Evolutionary conservation across 106 monocot genomes (phyloP).

Genomic region (Apostasia shenzhenica): DNA sequence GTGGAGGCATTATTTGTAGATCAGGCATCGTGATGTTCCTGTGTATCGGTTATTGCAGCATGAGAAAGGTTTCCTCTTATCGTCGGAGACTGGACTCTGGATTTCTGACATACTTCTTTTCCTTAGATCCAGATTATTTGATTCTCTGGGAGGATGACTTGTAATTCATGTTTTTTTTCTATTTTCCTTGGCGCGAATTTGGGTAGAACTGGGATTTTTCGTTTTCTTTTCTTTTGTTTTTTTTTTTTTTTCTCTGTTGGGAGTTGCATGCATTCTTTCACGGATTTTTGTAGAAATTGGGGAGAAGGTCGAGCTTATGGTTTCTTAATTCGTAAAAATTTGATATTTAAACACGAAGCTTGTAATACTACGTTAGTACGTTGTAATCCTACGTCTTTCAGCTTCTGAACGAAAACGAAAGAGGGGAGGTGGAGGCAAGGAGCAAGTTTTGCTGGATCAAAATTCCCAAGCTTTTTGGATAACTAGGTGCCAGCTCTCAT

Average conservation of each 20-base stretch:
- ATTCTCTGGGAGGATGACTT: too few species aligned
- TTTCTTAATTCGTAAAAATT: not conserved
- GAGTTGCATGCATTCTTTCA: too few species aligned
- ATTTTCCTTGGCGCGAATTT: not conserved
- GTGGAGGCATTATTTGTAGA: too few species aligned
- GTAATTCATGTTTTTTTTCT: too few species aligned
- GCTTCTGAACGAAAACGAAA: not conserved
- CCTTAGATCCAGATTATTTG: too few species aligned
- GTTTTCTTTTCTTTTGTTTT: too few species aligned
- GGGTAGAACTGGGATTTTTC: not conserved
- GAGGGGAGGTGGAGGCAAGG: not conserved
- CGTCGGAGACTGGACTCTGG: too few species aligned
- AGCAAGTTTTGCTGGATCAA: conserved; percentile 1
- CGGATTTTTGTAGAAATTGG: not conserved
- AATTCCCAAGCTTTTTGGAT: conserved; percentile 2
- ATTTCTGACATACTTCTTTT: too few species aligned
- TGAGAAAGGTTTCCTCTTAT: too few species aligned
- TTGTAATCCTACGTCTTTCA: conserved; percentile 9
- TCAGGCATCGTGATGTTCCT: too few species aligned
- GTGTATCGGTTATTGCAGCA: too few species aligned
- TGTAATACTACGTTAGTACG: conserved; percentile 1
- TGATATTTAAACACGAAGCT: not conserved
- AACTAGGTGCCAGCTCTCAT: conserved; percentile 13
- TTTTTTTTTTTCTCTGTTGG: too few species aligned
- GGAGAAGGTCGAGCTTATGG: not conserved